These are phyloP conservation scores for Scorias spongiosa DNA, from an alignment of 2,329 filamentous ascomycete genomes.

Conservation along the genomic window DNA sequence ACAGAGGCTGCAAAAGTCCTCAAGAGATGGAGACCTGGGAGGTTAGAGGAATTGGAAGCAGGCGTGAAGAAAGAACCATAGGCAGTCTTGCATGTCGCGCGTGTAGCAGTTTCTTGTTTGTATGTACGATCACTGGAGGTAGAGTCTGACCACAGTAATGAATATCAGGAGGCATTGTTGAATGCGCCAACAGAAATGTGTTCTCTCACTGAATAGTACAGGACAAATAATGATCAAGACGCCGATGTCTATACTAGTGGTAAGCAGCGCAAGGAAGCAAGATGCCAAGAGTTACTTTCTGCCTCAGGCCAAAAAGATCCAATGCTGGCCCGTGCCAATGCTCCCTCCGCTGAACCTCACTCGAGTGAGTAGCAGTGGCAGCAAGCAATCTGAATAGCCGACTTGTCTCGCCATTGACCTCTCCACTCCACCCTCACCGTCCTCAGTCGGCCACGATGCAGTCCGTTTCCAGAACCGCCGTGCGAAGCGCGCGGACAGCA, in stretches of 20 bases:
- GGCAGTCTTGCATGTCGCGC: too few relatives aligned
- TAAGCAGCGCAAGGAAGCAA: too few relatives aligned
- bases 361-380: background rate
- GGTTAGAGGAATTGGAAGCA: slow-evolving; percentile 17
- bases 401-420: background rate
- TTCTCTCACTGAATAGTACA: too few relatives aligned
- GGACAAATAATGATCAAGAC: too few relatives aligned
- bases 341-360: background rate
- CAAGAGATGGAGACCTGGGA: slow-evolving; percentile 38
- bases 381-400: background rate
- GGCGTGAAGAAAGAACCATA: slow-evolving; percentile 3
- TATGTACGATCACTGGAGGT: too few relatives aligned
- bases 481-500: slow-evolving; percentile 24
- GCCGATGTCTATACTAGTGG: too few relatives aligned
- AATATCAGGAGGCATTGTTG: too few relatives aligned
- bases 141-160: too few relatives aligned
- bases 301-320: too few relatives aligned
- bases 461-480: slow-evolving; percentile 28
- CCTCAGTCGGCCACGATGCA: slow-evolving; percentile 24
- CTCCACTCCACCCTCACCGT: slow-evolving; percentile 7
- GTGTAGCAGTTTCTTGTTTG: too few relatives aligned
- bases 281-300: too few relatives aligned
- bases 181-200: too few relatives aligned
- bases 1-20: slow-evolving; percentile 38
- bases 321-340: background rate